These are phyloP conservation scores for Ceratocystis cubensis DNA, from an alignment of 2,329 filamentous ascomycete species.

Conservation along the genomic window DNA sequence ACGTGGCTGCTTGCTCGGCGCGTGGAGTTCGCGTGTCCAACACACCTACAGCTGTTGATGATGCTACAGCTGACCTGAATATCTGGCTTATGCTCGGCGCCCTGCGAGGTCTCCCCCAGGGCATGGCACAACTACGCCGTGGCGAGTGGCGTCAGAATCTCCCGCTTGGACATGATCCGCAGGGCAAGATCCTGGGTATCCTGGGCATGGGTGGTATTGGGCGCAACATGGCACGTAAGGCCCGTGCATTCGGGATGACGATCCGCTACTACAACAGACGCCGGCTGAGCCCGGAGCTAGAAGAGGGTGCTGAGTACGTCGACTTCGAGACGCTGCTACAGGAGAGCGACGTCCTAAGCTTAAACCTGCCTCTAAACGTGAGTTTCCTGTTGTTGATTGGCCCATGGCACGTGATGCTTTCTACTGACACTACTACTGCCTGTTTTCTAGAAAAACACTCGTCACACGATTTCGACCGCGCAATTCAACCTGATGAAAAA, in stretches of 20 bases:
- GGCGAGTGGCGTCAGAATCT: slow-evolving; percentile 54
- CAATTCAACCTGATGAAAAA: slow-evolving; percentile 69
- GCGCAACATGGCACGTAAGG: slow-evolving; percentile 61
- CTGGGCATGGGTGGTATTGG: slow-evolving; percentile 82
- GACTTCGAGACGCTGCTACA: slow-evolving; percentile 59
- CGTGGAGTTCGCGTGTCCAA: slow-evolving; percentile 62
- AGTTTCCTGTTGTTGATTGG: slow-evolving; percentile 28
- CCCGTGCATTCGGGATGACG: slow-evolving; percentile 61
- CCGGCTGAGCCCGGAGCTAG: slow-evolving; percentile 42
- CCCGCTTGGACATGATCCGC: slow-evolving; percentile 60
- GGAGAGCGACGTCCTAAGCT: slow-evolving; percentile 61
- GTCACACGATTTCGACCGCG: slow-evolving; percentile 57
- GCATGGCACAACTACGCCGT: slow-evolving; percentile 52
- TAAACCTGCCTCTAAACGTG: slow-evolving; percentile 73
- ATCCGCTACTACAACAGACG: slow-evolving; percentile 64
- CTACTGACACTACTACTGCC: not conserved
- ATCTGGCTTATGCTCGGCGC: slow-evolving; percentile 74
- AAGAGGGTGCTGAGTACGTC: slow-evolving; percentile 52
- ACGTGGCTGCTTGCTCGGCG: slow-evolving; percentile 56
- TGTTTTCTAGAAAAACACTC: slow-evolving; percentile 43
- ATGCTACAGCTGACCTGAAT: slow-evolving; percentile 68
- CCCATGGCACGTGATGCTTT: not conserved
- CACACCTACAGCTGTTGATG: slow-evolving; percentile 67
- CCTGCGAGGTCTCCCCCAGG: slow-evolving; percentile 57
- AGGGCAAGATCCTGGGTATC: slow-evolving; percentile 68